Conservation (phyloP, 202 grass and related monocot species). For the Zizania palustris region DNA sequence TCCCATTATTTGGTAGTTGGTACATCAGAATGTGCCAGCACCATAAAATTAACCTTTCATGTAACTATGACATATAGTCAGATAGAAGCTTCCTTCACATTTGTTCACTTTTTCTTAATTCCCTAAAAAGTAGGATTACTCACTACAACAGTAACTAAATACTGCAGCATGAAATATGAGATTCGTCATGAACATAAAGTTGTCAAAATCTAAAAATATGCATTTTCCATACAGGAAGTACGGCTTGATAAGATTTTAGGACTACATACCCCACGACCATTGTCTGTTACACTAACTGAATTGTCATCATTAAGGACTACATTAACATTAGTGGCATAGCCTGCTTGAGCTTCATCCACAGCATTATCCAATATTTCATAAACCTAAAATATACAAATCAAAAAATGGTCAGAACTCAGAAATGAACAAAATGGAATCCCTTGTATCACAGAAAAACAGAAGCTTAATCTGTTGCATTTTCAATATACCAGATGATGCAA, state of each 20-base stretch:
- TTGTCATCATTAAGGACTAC: slow-evolving; percentile 89
- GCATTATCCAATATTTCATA: slow-evolving; percentile 99
- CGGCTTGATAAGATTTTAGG: slow-evolving; percentile 30
- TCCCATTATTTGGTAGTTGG: slow-evolving; percentile 15
- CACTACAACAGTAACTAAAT: slow-evolving; percentile 10
- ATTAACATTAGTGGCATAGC: slow-evolving; percentile 70
- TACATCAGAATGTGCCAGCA: slow-evolving; percentile 10
- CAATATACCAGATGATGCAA: slow-evolving; percentile 90
- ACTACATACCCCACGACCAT: slow-evolving; percentile 91
- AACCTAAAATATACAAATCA: slow-evolving; percentile 50
- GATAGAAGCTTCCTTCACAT: neutral
- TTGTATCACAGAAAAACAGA: slow-evolving; percentile 24
- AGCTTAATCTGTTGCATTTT: slow-evolving; percentile 27
- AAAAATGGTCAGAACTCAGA: slow-evolving; percentile 25
- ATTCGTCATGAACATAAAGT: slow-evolving; percentile 14
- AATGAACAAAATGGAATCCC: slow-evolving; percentile 37
- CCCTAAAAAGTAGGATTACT: neutral
- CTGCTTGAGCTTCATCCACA: slow-evolving; percentile 93
- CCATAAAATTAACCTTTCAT: neutral
- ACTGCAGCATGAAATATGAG: slow-evolving; percentile 11
- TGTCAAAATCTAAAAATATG: neutral
- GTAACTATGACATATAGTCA: slow-evolving; percentile 13
- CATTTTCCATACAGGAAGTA: neutral
- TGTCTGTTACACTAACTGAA: slow-evolving; percentile 86
- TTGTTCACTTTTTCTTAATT: slow-evolving; percentile 34